Conservation (phyloP, 495 filamentous ascomycete genomes). For the Lophiostoma macrostomum region DNA sequence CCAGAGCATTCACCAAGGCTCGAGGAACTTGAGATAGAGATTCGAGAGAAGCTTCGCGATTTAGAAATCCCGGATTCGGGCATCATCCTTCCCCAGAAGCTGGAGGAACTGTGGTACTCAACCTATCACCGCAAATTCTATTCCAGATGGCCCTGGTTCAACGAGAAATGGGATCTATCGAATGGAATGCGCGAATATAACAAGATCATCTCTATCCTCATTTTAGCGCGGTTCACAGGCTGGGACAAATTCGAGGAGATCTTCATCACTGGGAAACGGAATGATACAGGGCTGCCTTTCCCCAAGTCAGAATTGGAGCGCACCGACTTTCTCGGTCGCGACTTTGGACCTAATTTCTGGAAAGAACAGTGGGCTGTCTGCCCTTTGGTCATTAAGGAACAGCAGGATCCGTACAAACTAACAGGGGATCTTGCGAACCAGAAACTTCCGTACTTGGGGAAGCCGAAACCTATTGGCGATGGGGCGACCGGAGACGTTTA, state of each 20-base stretch:
- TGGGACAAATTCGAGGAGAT: slow-evolving; percentile 8
- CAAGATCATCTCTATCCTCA: slow-evolving; percentile 10
- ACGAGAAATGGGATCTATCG: not conserved
- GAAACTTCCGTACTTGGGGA: slow-evolving; percentile 1
- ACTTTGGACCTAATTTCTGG: not conserved
- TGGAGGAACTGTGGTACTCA: not conserved
- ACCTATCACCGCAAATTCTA: not conserved
- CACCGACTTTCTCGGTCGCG: not conserved
- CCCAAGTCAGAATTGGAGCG: not conserved
- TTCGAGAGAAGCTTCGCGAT: not conserved
- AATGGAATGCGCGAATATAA: slow-evolving; percentile 2
- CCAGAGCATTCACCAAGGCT: too few species aligned
- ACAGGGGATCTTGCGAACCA: not conserved
- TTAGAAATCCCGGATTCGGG: not conserved
- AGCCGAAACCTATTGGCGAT: not conserved
- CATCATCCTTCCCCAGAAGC: slow-evolving; percentile 5
- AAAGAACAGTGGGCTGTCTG: slow-evolving; percentile 1
- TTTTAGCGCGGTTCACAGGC: not conserved
- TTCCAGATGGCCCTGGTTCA: not conserved
- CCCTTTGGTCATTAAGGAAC: slow-evolving; percentile 1
- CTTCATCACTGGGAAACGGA: too few species aligned
- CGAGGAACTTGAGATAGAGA: too few species aligned
- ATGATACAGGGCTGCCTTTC: not conserved
- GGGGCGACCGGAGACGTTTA: not conserved
- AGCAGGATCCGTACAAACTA: not conserved